phyloP scores from a whole-genome alignment of 495 filamentous ascomycete genomes.

The Neurospora discreta region DNA sequence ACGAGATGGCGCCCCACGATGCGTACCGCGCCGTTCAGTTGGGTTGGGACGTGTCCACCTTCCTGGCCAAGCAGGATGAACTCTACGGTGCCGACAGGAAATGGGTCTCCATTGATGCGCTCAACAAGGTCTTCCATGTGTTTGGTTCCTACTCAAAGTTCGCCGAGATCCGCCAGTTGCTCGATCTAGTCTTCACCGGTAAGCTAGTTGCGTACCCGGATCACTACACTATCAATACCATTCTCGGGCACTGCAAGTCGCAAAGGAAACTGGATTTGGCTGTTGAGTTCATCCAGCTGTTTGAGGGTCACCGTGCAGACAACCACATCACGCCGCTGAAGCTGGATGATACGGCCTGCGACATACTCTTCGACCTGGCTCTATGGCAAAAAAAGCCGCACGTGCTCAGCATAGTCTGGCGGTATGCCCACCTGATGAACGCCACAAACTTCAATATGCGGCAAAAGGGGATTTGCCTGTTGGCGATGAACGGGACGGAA shows the following conservation, averaged over 20 bases:
- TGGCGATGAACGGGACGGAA: background rate
- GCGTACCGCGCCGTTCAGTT: constrained; percentile 18
- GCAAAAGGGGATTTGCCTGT: background rate
- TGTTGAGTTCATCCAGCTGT: constrained; percentile 9
- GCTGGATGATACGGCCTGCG: constrained; percentile 13
- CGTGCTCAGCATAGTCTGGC: constrained; percentile 26
- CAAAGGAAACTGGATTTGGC: constrained; percentile 8
- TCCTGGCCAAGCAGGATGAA: constrained; percentile 19
- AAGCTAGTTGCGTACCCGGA: constrained; percentile 4
- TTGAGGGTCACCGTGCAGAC: constrained; percentile 9
- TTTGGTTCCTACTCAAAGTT: constrained; percentile 17
- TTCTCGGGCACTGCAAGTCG: constrained; percentile 21
- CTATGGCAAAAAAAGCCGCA: constrained; percentile 21
- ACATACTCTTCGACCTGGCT: constrained; percentile 22
- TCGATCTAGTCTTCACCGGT: constrained; percentile 14
- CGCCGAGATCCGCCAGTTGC: constrained; percentile 12
- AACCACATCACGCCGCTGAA: background rate
- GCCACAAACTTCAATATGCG: constrained; percentile 14
- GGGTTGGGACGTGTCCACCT: constrained; percentile 9
- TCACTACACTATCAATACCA: constrained; percentile 22
- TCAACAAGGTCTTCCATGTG: constrained; percentile 23
- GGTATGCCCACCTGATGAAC: constrained; percentile 19
- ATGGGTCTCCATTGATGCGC: constrained; percentile 24
- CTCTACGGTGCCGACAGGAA: constrained; percentile 19
- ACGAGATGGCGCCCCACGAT: constrained; percentile 23